Evolutionary conservation across 495 filamentous ascomycete genomes (phyloP), one percentile per base, ranked within the genome.

Genomic region (Sabuloglossum arenarium): DNA sequence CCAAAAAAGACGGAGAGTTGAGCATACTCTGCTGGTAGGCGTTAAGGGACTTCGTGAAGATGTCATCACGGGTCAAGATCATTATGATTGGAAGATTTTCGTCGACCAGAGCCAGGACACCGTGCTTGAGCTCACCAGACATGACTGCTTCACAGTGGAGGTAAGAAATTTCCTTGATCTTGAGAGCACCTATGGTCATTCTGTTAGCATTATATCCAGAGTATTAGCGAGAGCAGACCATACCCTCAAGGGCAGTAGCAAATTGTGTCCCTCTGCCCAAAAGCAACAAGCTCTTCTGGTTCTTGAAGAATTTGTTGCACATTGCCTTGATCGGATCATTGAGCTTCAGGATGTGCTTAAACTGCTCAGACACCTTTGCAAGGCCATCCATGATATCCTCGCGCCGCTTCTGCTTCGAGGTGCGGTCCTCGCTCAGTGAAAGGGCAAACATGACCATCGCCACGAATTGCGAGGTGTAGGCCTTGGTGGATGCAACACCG

Each of bases 121-220:
- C 91, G 68, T 98, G 91, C 75, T 98, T 98, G 60, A 98, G 72
- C 71, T 98, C 91, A 66, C 91, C 91, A 58, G 91, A 97, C 91
- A 98, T 98, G 69, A 98, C 91, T 64, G 91, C 91, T 73, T 98
- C 91, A 68, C 91, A 98, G 68, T 98, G 91, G 53, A 98, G 84
- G 68, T 98, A 98, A 47, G 91, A 97, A 61, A 98, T 98, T 72
- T 98, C 91, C 78, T 98, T 98, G 67, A 98, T 98, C 75, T 98
- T 98, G 34, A 98, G 76, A 50, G 91, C 91, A 67, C 79, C 78
- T 80, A 55, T 53, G 50, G 58, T 10, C 52, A 5, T 10, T 43
- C 23, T 66, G 51, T 65, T 58, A 64, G 58, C 29, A 57, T 55
- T 16, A 23, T 37, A 37, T 24, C 21, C 34, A 27, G 5, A 8